Base-by-base conservation (phyloP, 139 green algal species). In the Chlamydomonas incerta region DNA sequence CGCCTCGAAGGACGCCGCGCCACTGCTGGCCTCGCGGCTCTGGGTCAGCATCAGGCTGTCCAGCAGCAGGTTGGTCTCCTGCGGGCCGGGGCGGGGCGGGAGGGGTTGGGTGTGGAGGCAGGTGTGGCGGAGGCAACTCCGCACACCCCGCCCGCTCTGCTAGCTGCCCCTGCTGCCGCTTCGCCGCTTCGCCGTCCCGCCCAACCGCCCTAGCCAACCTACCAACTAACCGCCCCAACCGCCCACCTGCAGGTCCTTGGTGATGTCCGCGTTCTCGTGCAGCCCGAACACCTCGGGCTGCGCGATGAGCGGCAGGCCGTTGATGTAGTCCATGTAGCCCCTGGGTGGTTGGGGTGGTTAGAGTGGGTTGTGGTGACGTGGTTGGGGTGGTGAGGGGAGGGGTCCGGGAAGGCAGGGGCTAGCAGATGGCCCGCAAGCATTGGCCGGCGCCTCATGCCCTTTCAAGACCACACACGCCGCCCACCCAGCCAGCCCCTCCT, bases 201-300 rank as follows among this genome's bases (percentile, higher is more conserved):
- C 4, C 47, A 18, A 9, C 26, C 21, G 1, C 34, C 29, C 18
- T 37, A 21, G 35, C 41, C 50, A 66, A 18, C 47, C 3, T 14
- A 3, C 24, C 47, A 47, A 41, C 46, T 50, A 50, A 5, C 6
- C 41, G 6, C 41, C 6, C 41, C 41, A 50, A 50, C 41, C 21
- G 4, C 62, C 50, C 63, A 93, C 88, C 47, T 91, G 85, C 72
- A 96, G 70, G 81, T 96, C 93, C 87, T 96, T 96, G 37, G 86
- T 94, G 87, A 96, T 96, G 88, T 96, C 91, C 0, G 94, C 94
- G 81, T 96, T 96, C 34, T 94, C 91, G 80, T 96, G 94, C 87
- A 96, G 80, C 20, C 94, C 94, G 85, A 95, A 96, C 81, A 94
- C 88, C 90, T 96, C 92, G 2, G 93, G 94, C 72, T 88, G 75